Evolutionary conservation across 2,329 filamentous ascomycete species (phyloP).

Genomic region (Pseudogymnoascus sp.): DNA sequence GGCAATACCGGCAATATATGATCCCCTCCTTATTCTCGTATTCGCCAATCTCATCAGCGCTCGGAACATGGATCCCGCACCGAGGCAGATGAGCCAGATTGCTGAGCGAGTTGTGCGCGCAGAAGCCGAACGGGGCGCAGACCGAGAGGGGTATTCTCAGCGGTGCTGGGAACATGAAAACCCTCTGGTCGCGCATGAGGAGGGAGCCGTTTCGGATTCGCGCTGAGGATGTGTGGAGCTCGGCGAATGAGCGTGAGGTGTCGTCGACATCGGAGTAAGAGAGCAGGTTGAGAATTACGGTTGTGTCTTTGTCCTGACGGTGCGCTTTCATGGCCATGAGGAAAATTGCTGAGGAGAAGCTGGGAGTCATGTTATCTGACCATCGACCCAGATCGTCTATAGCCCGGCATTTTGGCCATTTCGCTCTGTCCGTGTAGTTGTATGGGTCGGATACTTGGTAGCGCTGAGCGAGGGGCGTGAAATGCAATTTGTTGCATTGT

Average conservation of each 20-base stretch:
- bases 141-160: too few species aligned
- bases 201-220: slow-evolving; percentile 14
- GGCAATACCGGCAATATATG: slow-evolving; percentile 13
- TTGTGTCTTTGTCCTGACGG: slow-evolving; percentile 12
- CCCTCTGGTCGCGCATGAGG: slow-evolving; percentile 15
- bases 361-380: too few species aligned
- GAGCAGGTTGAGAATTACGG: slow-evolving; percentile 2
- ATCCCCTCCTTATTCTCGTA: slow-evolving; percentile 13
- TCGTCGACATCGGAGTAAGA: too few species aligned
- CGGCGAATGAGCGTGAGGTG: too few species aligned
- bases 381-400: too few species aligned
- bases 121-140: too few species aligned
- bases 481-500: slow-evolving; percentile 15
- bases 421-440: too few species aligned
- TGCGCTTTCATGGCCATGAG: slow-evolving; percentile 17
- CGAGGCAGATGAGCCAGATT: background rate
- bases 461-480: slow-evolving; percentile 6
- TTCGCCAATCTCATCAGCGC: slow-evolving; percentile 1
- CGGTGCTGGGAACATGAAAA: slow-evolving; percentile 14
- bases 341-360: slow-evolving; percentile 15
- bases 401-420: too few species aligned
- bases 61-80: slow-evolving; percentile 13
- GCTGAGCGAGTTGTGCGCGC: too few species aligned
- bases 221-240: slow-evolving; percentile 9
- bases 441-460: slow-evolving; percentile 6